phyloP scores from a whole-genome alignment of 73 alveolate genomes.

The Stentor roeselii region DNA sequence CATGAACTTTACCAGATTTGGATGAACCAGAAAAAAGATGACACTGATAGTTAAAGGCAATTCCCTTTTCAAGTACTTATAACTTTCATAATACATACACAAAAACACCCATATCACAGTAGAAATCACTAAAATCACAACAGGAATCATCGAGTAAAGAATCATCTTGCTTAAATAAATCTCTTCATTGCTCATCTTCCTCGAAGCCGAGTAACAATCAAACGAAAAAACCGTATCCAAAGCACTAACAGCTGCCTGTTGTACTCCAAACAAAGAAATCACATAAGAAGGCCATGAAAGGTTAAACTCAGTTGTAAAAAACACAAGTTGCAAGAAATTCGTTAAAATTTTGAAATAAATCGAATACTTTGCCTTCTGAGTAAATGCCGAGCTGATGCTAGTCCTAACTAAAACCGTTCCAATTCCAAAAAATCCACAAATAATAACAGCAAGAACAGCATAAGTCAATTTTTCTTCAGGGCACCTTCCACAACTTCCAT shows the following conservation, averaged over 20 bases:
- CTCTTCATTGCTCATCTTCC: slow-evolving; percentile 25
- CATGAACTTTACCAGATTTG: slow-evolving; percentile 33
- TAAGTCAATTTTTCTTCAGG: slow-evolving; percentile 11
- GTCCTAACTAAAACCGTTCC: slow-evolving; percentile 34
- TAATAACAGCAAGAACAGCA: background rate
- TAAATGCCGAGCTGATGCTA: slow-evolving; percentile 28
- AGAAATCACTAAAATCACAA: slow-evolving; percentile 14
- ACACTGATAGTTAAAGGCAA: slow-evolving; percentile 34
- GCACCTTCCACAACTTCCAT: slow-evolving; percentile 34
- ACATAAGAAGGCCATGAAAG: slow-evolving; percentile 44
- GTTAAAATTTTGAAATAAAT: slow-evolving; percentile 52
- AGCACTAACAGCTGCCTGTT: slow-evolving; percentile 19
- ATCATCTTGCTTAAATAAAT: slow-evolving; percentile 34
- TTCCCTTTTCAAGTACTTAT: background rate
- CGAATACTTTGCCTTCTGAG: slow-evolving; percentile 36
- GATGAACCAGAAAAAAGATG: slow-evolving; percentile 40
- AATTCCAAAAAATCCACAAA: background rate
- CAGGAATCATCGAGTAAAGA: slow-evolving; percentile 32
- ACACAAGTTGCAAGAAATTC: slow-evolving; percentile 37
- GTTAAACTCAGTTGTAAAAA: slow-evolving; percentile 34
- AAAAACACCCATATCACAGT: slow-evolving; percentile 31
- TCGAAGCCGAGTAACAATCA: slow-evolving; percentile 42
- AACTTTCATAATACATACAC: background rate
- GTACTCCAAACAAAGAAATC: slow-evolving; percentile 10
- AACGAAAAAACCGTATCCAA: slow-evolving; percentile 39